phyloP scores from a whole-genome alignment of 1,284 basidiomycete genomes.

The Trichosporon inkin region DNA sequence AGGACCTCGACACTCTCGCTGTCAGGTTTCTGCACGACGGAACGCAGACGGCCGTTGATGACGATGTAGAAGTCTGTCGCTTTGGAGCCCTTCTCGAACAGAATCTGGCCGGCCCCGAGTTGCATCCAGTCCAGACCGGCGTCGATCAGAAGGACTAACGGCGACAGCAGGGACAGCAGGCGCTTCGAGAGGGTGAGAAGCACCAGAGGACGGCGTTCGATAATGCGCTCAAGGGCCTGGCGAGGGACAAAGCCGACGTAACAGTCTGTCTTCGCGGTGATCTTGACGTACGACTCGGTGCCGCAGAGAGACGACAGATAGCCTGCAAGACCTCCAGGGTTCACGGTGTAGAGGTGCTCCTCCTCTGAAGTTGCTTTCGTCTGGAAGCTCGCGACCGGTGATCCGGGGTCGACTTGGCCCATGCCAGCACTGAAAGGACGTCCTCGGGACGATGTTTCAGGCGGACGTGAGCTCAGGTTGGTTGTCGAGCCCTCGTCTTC shows the following conservation, averaged over 20 bases:
- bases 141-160: conserved; percentile 93
- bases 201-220: conserved; percentile 92
- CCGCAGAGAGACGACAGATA: conserved; percentile 92
- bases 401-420: conserved; percentile 26
- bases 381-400: conserved; percentile 1
- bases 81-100: conserved; percentile 85
- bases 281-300: conserved; percentile 91
- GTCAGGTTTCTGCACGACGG: conserved; percentile 62
- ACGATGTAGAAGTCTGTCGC: conserved; percentile 94
- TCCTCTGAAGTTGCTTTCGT: conserved; percentile 18
- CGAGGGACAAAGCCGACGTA: conserved; percentile 94
- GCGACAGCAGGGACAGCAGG: conserved; percentile 86
- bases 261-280: conserved; percentile 88
- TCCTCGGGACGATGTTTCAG: neutral
- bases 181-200: conserved; percentile 94
- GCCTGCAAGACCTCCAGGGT: conserved; percentile 96
- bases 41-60: conserved; percentile 85
- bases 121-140: conserved; percentile 98
- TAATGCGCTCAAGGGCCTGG: conserved; percentile 77
- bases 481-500: neutral
- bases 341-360: conserved; percentile 82
- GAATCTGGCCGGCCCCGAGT: conserved; percentile 73
- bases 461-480: neutral
- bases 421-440: conserved; percentile 41
- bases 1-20: conserved; percentile 67